Conservation (phyloP, 768 basidiomycete species). For the Tylopilus subfusipes region DNA sequence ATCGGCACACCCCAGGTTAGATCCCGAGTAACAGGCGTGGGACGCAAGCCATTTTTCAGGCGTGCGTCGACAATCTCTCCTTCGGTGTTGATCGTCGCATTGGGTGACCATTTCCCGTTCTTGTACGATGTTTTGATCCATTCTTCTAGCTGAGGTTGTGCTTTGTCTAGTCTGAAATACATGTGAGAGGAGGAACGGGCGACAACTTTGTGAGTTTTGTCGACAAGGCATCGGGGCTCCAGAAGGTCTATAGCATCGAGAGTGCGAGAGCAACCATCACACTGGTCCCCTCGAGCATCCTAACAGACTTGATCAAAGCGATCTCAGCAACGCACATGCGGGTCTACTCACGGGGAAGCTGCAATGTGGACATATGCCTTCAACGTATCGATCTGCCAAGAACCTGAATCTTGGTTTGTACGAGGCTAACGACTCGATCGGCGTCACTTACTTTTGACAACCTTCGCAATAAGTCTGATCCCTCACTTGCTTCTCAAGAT, state of each 20-base stretch:
- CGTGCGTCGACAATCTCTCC: conserved; percentile 89
- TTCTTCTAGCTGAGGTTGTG: conserved; percentile 79
- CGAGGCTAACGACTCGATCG: neutral
- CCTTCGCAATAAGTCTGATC: conserved; percentile 96
- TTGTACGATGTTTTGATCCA: conserved; percentile 83
- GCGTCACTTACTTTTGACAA: conserved; percentile 63
- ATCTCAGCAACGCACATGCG: neutral
- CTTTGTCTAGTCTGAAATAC: conserved; percentile 80
- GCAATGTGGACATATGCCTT: conserved; percentile 97
- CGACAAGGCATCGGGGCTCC: conserved; percentile 89
- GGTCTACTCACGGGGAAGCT: conserved; percentile 60
- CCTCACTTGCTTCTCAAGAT: conserved; percentile 78
- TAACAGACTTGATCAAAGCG: conserved; percentile 24
- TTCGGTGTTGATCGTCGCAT: conserved; percentile 84
- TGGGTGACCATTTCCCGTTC: conserved; percentile 88
- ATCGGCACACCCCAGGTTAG: conserved; percentile 96
- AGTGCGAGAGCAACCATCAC: conserved; percentile 89
- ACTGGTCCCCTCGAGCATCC: conserved; percentile 99
- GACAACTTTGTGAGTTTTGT: conserved; percentile 74
- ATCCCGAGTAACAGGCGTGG: conserved; percentile 91
- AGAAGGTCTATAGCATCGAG: conserved; percentile 91
- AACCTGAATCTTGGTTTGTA: conserved; percentile 50
- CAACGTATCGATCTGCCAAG: conserved; percentile 95
- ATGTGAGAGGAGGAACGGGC: conserved; percentile 83
- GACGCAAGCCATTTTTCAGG: conserved; percentile 77